Conservation (phyloP, 2,329 filamentous ascomycete genomes). For the Monosporascus sp. region DNA sequence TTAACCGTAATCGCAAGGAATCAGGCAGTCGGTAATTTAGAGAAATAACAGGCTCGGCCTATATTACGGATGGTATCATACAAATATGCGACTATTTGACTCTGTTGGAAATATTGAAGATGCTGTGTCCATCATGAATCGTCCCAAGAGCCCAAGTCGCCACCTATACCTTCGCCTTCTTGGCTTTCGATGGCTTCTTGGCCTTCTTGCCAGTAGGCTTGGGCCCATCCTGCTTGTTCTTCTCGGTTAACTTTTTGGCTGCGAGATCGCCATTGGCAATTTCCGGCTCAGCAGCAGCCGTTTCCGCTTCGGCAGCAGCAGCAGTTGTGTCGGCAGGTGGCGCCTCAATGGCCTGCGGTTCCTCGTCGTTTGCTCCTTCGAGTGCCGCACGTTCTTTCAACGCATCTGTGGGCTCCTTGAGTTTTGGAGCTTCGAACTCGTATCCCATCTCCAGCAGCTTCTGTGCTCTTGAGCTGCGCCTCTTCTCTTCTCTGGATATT, state of each 20-base stretch:
- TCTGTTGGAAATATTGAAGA: background rate
- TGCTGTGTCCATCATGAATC: background rate
- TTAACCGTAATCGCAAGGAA: background rate
- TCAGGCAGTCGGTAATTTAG: background rate
- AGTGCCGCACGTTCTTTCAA: slow-evolving; percentile 29
- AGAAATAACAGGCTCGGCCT: background rate
- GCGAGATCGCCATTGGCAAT: slow-evolving; percentile 17
- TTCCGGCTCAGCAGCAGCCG: slow-evolving; percentile 20
- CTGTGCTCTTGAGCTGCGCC: slow-evolving; percentile 62
- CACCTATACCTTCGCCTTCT: slow-evolving; percentile 35
- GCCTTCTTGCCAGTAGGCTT: slow-evolving; percentile 19
- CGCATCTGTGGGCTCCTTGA: slow-evolving; percentile 54
- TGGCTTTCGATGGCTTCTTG: slow-evolving; percentile 32
- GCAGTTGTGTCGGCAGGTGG: slow-evolving; percentile 23
- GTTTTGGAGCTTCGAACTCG: slow-evolving; percentile 67
- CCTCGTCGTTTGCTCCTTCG: slow-evolving; percentile 31
- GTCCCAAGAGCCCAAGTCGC: background rate
- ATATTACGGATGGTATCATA: background rate
- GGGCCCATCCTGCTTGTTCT: slow-evolving; percentile 26
- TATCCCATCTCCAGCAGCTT: slow-evolving; percentile 80
- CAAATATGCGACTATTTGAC: background rate
- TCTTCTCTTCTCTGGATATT: slow-evolving; percentile 66
- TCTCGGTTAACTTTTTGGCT: slow-evolving; percentile 20
- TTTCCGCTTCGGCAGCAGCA: slow-evolving; percentile 22
- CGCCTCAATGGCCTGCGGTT: slow-evolving; percentile 34